Conservation (phyloP, 2,329 filamentous ascomycete genomes). For the Aspergillus sp. region DNA sequence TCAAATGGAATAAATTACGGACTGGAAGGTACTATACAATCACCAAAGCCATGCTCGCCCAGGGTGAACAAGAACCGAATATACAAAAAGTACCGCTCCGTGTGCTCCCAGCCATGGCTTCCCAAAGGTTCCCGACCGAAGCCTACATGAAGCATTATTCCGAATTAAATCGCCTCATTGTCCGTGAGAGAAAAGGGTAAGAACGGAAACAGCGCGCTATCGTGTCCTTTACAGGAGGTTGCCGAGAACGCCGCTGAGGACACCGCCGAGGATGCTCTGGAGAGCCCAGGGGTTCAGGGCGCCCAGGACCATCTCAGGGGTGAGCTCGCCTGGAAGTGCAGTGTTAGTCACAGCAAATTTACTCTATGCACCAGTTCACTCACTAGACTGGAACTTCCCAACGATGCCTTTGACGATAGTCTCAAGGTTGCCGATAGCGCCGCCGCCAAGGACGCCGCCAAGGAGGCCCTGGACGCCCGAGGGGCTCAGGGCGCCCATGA, state of each 20-base stretch:
- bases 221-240: constrained; percentile 3
- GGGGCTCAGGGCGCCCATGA: not conserved
- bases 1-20: constrained; percentile 3
- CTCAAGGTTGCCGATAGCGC: constrained; percentile 7
- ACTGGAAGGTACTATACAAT: constrained; percentile 2
- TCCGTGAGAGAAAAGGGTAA: constrained; percentile 2
- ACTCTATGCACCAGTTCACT: no score
- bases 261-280: constrained; percentile 4
- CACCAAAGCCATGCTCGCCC: constrained; percentile 1
- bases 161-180: not conserved
- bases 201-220: not conserved
- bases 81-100: constrained; percentile 2
- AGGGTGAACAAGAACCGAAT: constrained; percentile 2
- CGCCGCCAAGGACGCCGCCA: constrained; percentile 1
- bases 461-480: not conserved
- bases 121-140: constrained; percentile 1
- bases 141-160: constrained; percentile 3
- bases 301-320: not conserved
- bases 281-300: not conserved
- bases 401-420: constrained; percentile 2
- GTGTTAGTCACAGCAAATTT: constrained; percentile 10
- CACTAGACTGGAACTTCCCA: not conserved
- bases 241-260: constrained; percentile 6
- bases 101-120: constrained; percentile 4
- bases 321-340: constrained; percentile 7